Evolutionary conservation across 1,139 yeast genomes (phyloP).

Genomic region (Saccharomyces hybrid): DNA sequence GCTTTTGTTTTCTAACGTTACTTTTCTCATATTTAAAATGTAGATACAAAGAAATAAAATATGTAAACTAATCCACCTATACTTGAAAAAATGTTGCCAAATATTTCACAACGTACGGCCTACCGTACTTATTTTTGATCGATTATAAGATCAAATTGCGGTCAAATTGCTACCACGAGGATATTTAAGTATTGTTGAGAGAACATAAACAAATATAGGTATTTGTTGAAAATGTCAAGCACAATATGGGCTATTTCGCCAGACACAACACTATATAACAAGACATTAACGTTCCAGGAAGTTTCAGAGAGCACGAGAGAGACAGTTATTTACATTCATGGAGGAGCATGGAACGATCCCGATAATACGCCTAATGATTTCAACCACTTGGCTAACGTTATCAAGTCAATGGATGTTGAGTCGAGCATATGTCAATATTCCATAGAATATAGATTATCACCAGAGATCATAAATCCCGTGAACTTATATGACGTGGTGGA

Average conservation of each 20-base stretch:
- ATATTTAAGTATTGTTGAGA: too few relatives aligned
- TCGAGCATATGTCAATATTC: slow-evolving; percentile 14
- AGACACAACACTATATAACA: slow-evolving; percentile 6
- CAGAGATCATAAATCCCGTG: slow-evolving; percentile 53
- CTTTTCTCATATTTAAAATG: slow-evolving; percentile 3
- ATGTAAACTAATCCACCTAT: not conserved
- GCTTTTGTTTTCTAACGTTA: slow-evolving; percentile 6
- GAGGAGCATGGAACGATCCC: slow-evolving; percentile 87
- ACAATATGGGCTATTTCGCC: not conserved
- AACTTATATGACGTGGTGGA: slow-evolving; percentile 51
- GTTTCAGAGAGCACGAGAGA: slow-evolving; percentile 5
- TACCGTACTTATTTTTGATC: not conserved
- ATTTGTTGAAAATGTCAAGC: not conserved
- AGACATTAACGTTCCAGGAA: slow-evolving; percentile 10
- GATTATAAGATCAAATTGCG: not conserved
- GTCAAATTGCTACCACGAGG: too few relatives aligned
- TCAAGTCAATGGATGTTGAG: slow-evolving; percentile 5
- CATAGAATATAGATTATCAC: slow-evolving; percentile 64
- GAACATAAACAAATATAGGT: too few relatives aligned
- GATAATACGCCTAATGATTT: slow-evolving; percentile 53
- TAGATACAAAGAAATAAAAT: not conserved
- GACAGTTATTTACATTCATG: slow-evolving; percentile 54
- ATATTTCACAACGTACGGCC: not conserved
- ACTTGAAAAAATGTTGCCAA: not conserved
- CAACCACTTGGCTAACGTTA: slow-evolving; percentile 31